phyloP scores from a whole-genome alignment of 169 alveolate genomes.

The Eimeria necatrix region DNA sequence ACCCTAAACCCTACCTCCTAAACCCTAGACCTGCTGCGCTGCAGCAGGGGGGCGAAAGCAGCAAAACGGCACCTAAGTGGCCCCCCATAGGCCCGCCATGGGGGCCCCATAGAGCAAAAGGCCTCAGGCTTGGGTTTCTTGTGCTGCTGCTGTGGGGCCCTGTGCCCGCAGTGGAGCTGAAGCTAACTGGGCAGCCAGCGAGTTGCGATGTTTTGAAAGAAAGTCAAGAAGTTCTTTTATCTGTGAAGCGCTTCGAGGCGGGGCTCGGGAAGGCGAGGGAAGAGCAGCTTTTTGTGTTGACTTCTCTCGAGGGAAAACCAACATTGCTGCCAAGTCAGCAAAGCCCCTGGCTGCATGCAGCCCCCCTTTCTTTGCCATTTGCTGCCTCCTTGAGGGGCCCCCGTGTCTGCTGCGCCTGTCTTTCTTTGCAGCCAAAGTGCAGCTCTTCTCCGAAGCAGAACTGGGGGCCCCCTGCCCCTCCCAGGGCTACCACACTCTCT shows the following conservation, averaged over 20 bases:
- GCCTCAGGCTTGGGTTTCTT: too few species aligned
- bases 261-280: neutral
- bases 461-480: conserved; percentile 68
- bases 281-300: neutral
- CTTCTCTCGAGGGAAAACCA: conserved; percentile 1
- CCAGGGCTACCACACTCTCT: neutral
- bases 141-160: neutral
- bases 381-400: neutral
- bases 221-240: neutral
- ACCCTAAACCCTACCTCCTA: too few species aligned
- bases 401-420: neutral
- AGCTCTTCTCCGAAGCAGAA: conserved; percentile 18
- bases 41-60: too few species aligned
- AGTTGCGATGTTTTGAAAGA: conserved; percentile 5
- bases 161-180: conserved; percentile 36
- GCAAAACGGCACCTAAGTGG: too few species aligned
- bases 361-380: neutral
- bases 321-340: conserved; percentile 54
- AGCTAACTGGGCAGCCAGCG: conserved; percentile 65
- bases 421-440: neutral
- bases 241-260: conserved; percentile 36
- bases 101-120: too few species aligned
- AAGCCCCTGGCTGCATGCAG: neutral
- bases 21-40: too few species aligned
- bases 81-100: too few species aligned